Conservation (phyloP, 345 rosid genomes). For the Syzygium oleosum region DNA sequence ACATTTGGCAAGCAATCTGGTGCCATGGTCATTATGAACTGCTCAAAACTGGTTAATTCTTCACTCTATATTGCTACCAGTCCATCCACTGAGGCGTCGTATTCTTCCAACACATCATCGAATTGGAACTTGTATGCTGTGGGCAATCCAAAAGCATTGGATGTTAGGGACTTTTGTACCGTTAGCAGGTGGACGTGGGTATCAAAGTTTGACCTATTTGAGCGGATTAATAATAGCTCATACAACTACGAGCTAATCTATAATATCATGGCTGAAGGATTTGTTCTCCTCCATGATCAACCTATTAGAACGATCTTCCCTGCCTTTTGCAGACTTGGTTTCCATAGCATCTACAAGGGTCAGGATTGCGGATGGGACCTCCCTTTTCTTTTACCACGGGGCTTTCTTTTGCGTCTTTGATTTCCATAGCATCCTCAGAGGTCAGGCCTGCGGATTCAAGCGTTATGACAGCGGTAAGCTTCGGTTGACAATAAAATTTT, state of each 20-base stretch:
- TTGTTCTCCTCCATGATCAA: not conserved
- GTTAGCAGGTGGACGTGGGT: not conserved
- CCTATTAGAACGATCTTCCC: too few species aligned
- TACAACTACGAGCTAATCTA: not conserved
- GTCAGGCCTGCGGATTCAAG: not conserved
- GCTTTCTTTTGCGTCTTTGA: not conserved
- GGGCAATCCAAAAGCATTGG: not conserved
- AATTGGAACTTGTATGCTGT: not conserved
- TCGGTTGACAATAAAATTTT: not conserved
- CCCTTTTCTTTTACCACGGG: too few species aligned
- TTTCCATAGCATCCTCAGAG: not conserved
- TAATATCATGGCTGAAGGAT: not conserved
- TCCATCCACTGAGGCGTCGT: not conserved
- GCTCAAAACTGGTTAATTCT: not conserved
- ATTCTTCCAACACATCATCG: not conserved
- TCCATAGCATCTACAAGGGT: not conserved
- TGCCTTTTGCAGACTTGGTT: not conserved
- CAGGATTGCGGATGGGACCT: not conserved
- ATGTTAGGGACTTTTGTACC: not conserved
- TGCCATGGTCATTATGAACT: not conserved
- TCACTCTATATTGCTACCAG: not conserved
- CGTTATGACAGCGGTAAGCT: not conserved
- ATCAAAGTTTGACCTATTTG: not conserved
- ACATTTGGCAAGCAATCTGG: accelerated
- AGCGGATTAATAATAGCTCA: not conserved